Evolutionary conservation across 202 grass and related monocot genomes (phyloP).

Genomic region (Brachypodium distachyon): DNA sequence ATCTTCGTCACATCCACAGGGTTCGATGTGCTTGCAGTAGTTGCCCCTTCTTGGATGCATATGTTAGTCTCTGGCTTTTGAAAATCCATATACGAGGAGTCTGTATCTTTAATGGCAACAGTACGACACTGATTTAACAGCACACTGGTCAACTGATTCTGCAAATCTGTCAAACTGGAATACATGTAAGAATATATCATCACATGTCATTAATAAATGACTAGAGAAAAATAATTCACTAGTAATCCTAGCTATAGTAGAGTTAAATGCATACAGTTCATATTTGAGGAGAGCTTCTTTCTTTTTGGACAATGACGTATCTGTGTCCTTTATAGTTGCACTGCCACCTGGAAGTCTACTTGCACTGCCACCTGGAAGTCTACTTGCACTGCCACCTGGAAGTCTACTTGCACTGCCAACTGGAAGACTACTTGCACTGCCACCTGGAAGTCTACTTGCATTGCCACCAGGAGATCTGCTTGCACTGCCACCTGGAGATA

Average conservation of each 20-base stretch:
- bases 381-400: slow-evolving; percentile 8
- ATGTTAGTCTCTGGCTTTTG: slow-evolving; percentile 31
- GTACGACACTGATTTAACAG: slow-evolving; percentile 56
- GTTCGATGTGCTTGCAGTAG: slow-evolving; percentile 27
- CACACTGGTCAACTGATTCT: slow-evolving; percentile 72
- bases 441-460: slow-evolving; percentile 15
- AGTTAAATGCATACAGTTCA: slow-evolving; percentile 61
- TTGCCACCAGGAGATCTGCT: slow-evolving; percentile 15
- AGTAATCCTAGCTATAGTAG: slow-evolving; percentile 17
- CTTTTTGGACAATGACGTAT: slow-evolving; percentile 68
- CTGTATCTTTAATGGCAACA: slow-evolving; percentile 38
- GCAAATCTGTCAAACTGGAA: slow-evolving; percentile 94
- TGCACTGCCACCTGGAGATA: slow-evolving; percentile 12
- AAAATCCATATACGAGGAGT: slow-evolving; percentile 24
- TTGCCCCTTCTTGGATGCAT: slow-evolving; percentile 7
- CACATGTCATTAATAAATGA: not conserved
- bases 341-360: slow-evolving; percentile 22
- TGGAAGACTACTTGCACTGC: too few relatives aligned
- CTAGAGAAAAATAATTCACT: slow-evolving; percentile 19
- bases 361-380: slow-evolving; percentile 13
- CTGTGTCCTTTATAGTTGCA: slow-evolving; percentile 44
- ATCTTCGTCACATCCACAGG: slow-evolving; percentile 31
- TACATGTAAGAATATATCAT: slow-evolving; percentile 23
- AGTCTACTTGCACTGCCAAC: not conserved
- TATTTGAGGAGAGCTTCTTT: slow-evolving; percentile 96